Evolutionary conservation across 140 eudicot genomes (phyloP).

Genomic region (Anethum foeniculum): DNA sequence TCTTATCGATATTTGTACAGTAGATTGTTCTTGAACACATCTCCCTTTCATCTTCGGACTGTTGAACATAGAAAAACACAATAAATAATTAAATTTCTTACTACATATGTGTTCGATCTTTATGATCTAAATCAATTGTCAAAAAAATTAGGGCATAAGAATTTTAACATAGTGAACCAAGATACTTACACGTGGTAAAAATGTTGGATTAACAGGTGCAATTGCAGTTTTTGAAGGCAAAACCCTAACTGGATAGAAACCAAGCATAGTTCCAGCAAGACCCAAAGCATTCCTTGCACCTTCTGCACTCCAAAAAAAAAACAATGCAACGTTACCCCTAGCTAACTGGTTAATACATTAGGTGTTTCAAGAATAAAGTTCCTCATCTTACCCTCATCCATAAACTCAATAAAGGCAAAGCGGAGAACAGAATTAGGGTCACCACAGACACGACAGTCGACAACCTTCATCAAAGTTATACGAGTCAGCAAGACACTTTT

Average conservation of each 20-base stretch:
- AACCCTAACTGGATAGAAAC: conserved; percentile 85
- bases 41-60: conserved; percentile 89
- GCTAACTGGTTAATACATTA: neutral
- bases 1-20: conserved; percentile 86
- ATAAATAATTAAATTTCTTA: neutral
- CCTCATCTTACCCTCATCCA: conserved; percentile 60
- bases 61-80: conserved; percentile 11
- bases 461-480: conserved; percentile 43
- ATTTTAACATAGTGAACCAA: neutral
- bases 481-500: conserved; percentile 7
- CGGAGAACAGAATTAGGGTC: conserved; percentile 95
- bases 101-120: neutral
- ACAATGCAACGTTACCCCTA: conserved; percentile 11
- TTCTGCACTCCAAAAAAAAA: conserved; percentile 38
- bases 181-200: conserved; percentile 61
- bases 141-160: neutral
- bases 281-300: conserved; percentile 87
- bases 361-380: neutral
- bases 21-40: conserved; percentile 90
- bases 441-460: conserved; percentile 94
- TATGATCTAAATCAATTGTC: neutral
- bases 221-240: conserved; percentile 94
- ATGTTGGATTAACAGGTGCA: conserved; percentile 96
- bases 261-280: conserved; percentile 89
- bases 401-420: conserved; percentile 83